These are phyloP conservation scores for Paecilomyces fulvus DNA, from an alignment of 2,329 filamentous ascomycete species.

Conservation along the genomic window DNA sequence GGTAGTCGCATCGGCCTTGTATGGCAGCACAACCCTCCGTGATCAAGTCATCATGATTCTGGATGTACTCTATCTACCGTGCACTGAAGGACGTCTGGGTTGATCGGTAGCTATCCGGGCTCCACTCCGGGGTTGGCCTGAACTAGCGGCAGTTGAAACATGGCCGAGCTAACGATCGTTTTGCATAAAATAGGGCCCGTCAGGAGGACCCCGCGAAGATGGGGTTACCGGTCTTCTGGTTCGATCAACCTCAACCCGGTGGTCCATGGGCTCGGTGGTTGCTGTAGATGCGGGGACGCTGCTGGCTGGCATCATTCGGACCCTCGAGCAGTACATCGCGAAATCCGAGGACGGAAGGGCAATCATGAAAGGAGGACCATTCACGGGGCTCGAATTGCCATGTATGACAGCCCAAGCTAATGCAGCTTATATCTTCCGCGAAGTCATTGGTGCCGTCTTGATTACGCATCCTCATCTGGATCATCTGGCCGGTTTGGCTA, in stretches of 20 bases:
- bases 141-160: conserved; percentile 7
- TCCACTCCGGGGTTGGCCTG: neutral
- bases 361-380: conserved; percentile 55
- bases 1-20: neutral
- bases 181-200: conserved; percentile 57
- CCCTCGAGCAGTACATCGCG: conserved; percentile 49
- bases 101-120: neutral
- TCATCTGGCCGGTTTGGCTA: conserved; percentile 81
- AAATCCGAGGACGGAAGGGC: conserved; percentile 17
- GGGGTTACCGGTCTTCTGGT: conserved; percentile 86
- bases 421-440: conserved; percentile 67
- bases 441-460: conserved; percentile 77
- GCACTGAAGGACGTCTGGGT: neutral
- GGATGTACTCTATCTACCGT: neutral
- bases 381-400: conserved; percentile 67
- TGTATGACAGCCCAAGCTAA: conserved; percentile 63
- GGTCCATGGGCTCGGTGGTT: conserved; percentile 73
- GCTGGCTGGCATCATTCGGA: conserved; percentile 72
- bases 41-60: neutral
- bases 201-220: conserved; percentile 82
- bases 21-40: neutral
- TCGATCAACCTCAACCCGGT: conserved; percentile 67
- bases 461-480: conserved; percentile 98
- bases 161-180: conserved; percentile 17
- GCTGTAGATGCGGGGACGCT: conserved; percentile 94